Evolutionary conservation across 345 rosid species (phyloP).

Genomic region (Gossypium mustelinum): DNA sequence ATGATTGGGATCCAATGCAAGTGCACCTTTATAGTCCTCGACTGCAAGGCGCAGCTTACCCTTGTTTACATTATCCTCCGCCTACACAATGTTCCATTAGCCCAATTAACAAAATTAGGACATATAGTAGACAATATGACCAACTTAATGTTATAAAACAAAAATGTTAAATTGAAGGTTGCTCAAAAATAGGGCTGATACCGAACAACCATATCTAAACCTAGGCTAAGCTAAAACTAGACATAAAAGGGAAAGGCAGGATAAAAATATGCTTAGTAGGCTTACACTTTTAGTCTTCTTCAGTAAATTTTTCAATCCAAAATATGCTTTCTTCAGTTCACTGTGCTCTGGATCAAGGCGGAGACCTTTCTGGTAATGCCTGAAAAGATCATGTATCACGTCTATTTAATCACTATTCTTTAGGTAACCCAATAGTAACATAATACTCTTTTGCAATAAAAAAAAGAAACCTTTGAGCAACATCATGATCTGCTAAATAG

Average conservation of each 20-base stretch:
- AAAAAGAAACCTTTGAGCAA: constrained; percentile 71
- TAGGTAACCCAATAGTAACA: not conserved
- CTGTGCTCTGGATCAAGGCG: constrained; percentile 96
- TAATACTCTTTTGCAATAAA: not conserved
- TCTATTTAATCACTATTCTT: constrained; percentile 1
- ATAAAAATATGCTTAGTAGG: constrained; percentile 3
- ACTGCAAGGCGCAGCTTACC: constrained; percentile 85
- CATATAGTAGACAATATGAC: not conserved
- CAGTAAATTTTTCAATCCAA: constrained; percentile 82
- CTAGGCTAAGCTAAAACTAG: not conserved
- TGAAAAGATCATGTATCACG: constrained; percentile 30
- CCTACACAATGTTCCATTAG: constrained; percentile 40
- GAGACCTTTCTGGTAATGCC: constrained; percentile 97
- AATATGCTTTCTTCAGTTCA: constrained; percentile 91
- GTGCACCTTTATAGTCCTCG: constrained; percentile 81
- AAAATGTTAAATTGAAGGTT: not conserved
- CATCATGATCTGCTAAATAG: constrained; percentile 96
- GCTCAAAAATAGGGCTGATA: not conserved
- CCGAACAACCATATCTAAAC: not conserved
- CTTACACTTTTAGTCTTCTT: constrained; percentile 94
- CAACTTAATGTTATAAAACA: not conserved
- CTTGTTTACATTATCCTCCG: constrained; percentile 83
- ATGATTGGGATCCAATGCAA: constrained; percentile 85
- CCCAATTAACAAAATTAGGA: not conserved
- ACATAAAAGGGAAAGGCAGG: constrained; percentile 9